Evolutionary conservation across 202 grass and related monocot species (phyloP).

Genomic region (Bolboschoenoplectus hybrid): DNA sequence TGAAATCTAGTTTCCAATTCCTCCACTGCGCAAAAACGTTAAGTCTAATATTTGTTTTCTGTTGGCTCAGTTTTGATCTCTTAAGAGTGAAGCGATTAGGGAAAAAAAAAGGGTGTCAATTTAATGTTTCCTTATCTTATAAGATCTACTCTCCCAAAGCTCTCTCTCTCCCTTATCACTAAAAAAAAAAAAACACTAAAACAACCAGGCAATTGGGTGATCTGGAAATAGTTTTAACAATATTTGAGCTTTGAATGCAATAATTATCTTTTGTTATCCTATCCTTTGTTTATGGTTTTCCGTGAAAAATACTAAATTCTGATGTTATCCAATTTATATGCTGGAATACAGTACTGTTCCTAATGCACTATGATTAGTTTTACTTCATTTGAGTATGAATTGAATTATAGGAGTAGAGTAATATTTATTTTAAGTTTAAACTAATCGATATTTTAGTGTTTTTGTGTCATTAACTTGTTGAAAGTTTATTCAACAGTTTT

Average conservation of each 20-base stretch:
- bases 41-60: background rate
- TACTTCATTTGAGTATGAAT: constrained; percentile 23
- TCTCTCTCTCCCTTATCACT: background rate
- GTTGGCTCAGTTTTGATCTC: background rate
- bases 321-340: background rate
- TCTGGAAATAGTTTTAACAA: background rate
- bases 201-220: background rate
- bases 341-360: background rate
- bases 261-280: background rate
- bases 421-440: background rate
- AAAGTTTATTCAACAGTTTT: background rate
- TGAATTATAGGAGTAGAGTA: background rate
- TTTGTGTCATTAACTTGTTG: background rate
- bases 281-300: background rate
- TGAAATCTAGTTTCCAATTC: too few relatives aligned
- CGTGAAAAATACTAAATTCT: background rate
- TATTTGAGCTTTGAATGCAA: background rate
- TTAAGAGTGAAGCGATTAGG: background rate
- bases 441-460: background rate
- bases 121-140: background rate
- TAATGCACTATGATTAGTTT: constrained; percentile 2
- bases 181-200: background rate
- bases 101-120: background rate
- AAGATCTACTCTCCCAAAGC: background rate
- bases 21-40: too few relatives aligned